Evolutionary conservation across 78 protist species (phyloP).

Genomic region (Diacronema lutheri): DNA sequence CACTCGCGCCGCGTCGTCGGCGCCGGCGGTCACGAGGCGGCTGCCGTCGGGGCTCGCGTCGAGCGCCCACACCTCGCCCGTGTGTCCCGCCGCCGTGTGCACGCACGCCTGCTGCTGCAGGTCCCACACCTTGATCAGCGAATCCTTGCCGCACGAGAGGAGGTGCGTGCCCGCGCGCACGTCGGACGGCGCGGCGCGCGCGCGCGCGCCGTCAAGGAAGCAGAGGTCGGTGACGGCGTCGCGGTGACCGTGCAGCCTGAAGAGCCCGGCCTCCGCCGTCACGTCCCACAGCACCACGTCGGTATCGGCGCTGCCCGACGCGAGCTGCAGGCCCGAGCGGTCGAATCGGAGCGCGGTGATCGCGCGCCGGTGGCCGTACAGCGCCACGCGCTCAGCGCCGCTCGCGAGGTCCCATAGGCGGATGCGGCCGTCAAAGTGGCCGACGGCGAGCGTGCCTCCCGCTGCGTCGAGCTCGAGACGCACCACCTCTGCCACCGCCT

Average conservation of each 20-base stretch:
- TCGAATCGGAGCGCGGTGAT: slow-evolving; percentile 62
- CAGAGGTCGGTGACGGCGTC: slow-evolving; percentile 52
- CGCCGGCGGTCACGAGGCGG: slow-evolving; percentile 47
- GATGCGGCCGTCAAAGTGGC: slow-evolving; percentile 64
- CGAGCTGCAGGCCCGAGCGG: slow-evolving; percentile 53
- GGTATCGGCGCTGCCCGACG: slow-evolving; percentile 78
- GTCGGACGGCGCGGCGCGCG: no score
- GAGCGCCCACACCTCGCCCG: slow-evolving; percentile 69
- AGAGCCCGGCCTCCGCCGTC: slow-evolving; percentile 76
- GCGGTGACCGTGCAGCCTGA: slow-evolving; percentile 73
- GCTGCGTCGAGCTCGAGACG: not conserved
- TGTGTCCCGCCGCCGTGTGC: slow-evolving; percentile 77
- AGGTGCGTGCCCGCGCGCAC: no score
- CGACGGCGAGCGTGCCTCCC: not conserved
- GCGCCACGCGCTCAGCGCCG: slow-evolving; percentile 5
- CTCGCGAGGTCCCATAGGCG: slow-evolving; percentile 55
- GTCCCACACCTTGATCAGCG: slow-evolving; percentile 84
- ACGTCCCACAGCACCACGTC: slow-evolving; percentile 89
- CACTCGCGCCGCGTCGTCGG: not conserved
- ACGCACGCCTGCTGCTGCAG: slow-evolving; percentile 76
- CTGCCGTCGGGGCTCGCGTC: not conserved
- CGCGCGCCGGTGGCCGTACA: slow-evolving; percentile 69
- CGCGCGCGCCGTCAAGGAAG: not conserved
- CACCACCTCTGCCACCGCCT: not conserved
- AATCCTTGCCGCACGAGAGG: slow-evolving; percentile 66